These are phyloP conservation scores for Leccinum insolens DNA, from an alignment of 1,284 basidiomycete genomes.

Conservation along the genomic window DNA sequence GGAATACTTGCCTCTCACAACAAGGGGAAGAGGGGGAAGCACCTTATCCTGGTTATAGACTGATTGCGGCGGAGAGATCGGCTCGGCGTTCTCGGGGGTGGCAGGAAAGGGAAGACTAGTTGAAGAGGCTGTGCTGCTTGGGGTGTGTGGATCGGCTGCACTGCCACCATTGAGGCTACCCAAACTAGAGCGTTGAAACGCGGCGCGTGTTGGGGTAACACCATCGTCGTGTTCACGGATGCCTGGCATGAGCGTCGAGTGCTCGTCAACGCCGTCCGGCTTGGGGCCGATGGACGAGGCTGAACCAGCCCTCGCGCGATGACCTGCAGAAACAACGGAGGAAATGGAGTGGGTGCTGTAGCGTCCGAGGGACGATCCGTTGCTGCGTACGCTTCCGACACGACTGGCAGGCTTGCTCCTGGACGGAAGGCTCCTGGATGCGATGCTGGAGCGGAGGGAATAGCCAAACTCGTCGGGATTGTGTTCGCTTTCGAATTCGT, in stretches of 20 bases:
- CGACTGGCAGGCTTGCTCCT: conserved; percentile 28
- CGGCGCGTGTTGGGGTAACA: conserved; percentile 31
- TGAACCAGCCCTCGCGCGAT: conserved; percentile 19
- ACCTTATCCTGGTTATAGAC: conserved; percentile 28
- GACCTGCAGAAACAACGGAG: conserved; percentile 9
- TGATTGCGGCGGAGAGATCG: conserved; percentile 13
- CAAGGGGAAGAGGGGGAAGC: conserved; percentile 31
- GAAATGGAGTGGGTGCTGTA: conserved; percentile 28
- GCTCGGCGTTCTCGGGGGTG: conserved; percentile 41
- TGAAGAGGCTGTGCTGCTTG: conserved; percentile 41
- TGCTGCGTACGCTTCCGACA: conserved; percentile 26
- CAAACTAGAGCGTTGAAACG: conserved; percentile 29
- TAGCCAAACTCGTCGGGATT: conserved; percentile 30
- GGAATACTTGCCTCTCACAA: conserved; percentile 21
- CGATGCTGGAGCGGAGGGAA: conserved; percentile 12
- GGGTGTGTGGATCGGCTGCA: conserved; percentile 33
- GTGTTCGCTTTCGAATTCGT: conserved; percentile 20
- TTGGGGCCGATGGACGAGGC: conserved; percentile 12
- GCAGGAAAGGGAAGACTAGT: conserved; percentile 47
- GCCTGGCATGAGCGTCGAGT: conserved; percentile 28
- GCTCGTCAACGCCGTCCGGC: conserved; percentile 8
- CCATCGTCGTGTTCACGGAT: conserved; percentile 35
- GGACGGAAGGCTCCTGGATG: conserved; percentile 25
- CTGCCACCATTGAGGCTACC: conserved; percentile 27
- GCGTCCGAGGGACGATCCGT: conserved; percentile 28